phyloP scores from a whole-genome alignment of 768 basidiomycete genomes.

The Favolaschia claudopus region DNA sequence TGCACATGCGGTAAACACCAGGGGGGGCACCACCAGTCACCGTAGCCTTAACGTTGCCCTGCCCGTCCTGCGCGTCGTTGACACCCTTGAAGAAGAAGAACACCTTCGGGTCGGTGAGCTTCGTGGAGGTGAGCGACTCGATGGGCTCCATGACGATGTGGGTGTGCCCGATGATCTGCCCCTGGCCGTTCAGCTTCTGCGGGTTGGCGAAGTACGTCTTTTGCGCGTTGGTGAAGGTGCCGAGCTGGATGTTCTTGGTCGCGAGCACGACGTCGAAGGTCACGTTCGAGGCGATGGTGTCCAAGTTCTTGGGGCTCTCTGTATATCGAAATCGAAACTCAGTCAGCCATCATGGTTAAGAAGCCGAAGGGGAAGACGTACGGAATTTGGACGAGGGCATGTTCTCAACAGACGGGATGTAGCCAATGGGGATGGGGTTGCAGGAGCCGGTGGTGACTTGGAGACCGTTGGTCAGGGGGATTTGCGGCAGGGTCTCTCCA shows the following conservation, averaged over 20 bases:
- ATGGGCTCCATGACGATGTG: conserved; percentile 64
- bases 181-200: conserved; percentile 51
- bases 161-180: conserved; percentile 59
- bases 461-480: conserved; percentile 60
- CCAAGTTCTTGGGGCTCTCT: conserved; percentile 45
- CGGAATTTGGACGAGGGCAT: conserved; percentile 59
- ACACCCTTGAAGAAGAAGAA: conserved; percentile 75
- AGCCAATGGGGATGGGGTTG: conserved; percentile 60
- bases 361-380: background rate
- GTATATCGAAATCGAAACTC: background rate
- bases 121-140: conserved; percentile 48
- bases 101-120: conserved; percentile 52
- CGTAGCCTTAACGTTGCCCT: conserved; percentile 34
- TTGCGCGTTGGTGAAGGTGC: conserved; percentile 60
- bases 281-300: conserved; percentile 46
- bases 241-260: conserved; percentile 47
- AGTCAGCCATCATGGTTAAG: background rate
- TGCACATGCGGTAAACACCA: conserved; percentile 62
- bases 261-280: conserved; percentile 52
- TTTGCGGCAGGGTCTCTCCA: conserved; percentile 40
- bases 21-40: conserved; percentile 60
- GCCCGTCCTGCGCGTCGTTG: conserved; percentile 37
- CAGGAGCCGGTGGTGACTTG: conserved; percentile 58
- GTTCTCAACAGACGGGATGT: conserved; percentile 49
- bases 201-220: conserved; percentile 59